A percentile compares a stretch with the other conserved stretches of the same genome.
Evolutionary conservation across 192 early-diverging fungal genomes (phyloP).

Genomic region (Piromyces finnis): DNA sequence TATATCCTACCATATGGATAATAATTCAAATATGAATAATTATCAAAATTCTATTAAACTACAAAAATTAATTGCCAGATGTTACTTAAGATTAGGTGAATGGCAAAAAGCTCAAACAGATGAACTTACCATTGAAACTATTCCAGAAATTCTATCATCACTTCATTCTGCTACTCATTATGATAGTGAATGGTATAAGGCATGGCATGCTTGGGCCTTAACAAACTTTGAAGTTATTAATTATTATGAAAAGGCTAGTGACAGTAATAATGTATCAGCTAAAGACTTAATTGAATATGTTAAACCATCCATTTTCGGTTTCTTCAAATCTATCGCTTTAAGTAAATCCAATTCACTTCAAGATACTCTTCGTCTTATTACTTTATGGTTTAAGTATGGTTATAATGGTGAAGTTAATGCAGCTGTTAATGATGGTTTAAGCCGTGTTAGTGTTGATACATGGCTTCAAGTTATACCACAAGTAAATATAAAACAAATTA

Average conservation of each 20-base stretch:
- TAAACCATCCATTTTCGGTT: conserved; percentile 29
- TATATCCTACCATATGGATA: conserved; percentile 7
- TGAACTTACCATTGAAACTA: conserved; percentile 24
- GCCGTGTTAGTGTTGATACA: conserved; percentile 66
- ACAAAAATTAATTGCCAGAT: conserved; percentile 31
- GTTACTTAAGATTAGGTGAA: conserved; percentile 87
- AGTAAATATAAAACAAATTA: conserved; percentile 7
- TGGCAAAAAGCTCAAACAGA: conserved; percentile 55
- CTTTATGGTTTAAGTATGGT: conserved; percentile 92
- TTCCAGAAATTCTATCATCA: conserved; percentile 60
- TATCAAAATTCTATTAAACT: conserved; percentile 14
- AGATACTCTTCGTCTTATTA: conserved; percentile 81
- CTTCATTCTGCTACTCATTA: conserved; percentile 71
- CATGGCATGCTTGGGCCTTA: conserved; percentile 94
- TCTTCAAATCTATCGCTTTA: conserved; percentile 81
- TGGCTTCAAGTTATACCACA: conserved; percentile 98
- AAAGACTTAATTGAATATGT: neutral
- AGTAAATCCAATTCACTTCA: conserved; percentile 75
- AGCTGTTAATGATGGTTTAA: conserved; percentile 66
- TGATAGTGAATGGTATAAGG: conserved; percentile 87
- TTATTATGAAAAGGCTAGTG: conserved; percentile 44
- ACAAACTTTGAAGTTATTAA: conserved; percentile 76
- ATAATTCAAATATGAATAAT: conserved; percentile 5
- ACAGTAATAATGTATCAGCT: neutral
- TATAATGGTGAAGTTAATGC: conserved; percentile 65